Base-by-base conservation (phyloP, 164 flowering plant species). In the Aristolochia californica region DNA sequence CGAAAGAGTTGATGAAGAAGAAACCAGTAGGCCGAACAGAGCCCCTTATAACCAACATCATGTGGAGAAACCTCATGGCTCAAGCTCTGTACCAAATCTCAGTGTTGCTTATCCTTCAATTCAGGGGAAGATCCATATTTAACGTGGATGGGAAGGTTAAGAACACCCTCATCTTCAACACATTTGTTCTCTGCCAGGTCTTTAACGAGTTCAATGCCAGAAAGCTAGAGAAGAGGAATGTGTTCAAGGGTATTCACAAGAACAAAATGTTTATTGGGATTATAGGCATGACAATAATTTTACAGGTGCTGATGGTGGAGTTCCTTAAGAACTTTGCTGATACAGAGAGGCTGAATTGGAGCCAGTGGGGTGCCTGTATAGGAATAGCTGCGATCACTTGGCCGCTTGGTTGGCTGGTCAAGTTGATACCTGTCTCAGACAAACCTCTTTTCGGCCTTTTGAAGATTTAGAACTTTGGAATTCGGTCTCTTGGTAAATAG, bases 131-230 rank as follows among this genome's bases (percentile, higher is more conserved):
- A 43, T 17, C 49, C 20, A 61, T 61, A 11, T 61, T 61, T 24
- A n/a, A 30, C 25, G 63, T 61, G 43, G 13, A 43, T 23, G 57
- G 43, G 23, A 53, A 40, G 45, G 40, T 61, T 17, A 52, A 53
- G 30, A 25, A 52, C 21, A 61, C 63, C 34, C 8, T 61, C 14
- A 61, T 61, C 2, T 57, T 57, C 49, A 57, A 43, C 45, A 57
- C 50, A 8, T 57, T 57, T 16, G 49, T 57, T 23, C 49, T 57
- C 30, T 57, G 60, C 60, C 60, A 57, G 48, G 28, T 57, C 20
- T 57, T 57, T 22, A 57, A 57, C 45, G 60, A 43, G 60, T 57
- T 57, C 50, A 57, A 57, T 44, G 60, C 60, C 14, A 57, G 60
- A 18, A 44, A 57, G 25, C 13, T 57, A 11, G 60, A 57, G 50